Evolutionary conservation across 2,329 filamentous ascomycete species (phyloP).

Genomic region (Beauveria medogensis): DNA sequence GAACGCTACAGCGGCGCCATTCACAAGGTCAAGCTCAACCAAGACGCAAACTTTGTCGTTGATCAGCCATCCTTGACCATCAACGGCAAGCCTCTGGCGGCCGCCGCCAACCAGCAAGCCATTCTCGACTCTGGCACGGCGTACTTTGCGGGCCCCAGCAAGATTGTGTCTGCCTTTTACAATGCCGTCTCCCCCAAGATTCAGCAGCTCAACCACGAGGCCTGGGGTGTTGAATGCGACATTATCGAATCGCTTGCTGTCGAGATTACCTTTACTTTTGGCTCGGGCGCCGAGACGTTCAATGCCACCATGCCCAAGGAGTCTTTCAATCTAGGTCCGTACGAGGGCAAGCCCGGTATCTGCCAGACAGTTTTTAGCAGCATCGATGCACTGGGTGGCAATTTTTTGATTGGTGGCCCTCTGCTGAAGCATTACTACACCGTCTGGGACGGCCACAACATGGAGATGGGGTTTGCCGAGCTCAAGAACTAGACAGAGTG

Average conservation of each 20-base stretch:
- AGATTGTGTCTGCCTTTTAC: slow-evolving; percentile 22
- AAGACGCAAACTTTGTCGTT: slow-evolving; percentile 11
- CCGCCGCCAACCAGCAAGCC: slow-evolving; percentile 12
- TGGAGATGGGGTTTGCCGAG: slow-evolving; percentile 19
- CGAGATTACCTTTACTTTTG: slow-evolving; percentile 24
- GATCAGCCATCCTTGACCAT: slow-evolving; percentile 18
- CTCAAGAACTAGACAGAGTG: slow-evolving; percentile 10
- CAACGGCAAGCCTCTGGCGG: slow-evolving; percentile 15
- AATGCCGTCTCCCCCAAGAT: slow-evolving; percentile 23
- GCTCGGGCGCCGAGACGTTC: slow-evolving; percentile 14
- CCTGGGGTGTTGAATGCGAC: slow-evolving; percentile 27
- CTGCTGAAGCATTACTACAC: slow-evolving; percentile 29
- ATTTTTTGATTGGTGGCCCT: slow-evolving; percentile 26
- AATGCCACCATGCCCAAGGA: slow-evolving; percentile 23
- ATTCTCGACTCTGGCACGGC: slow-evolving; percentile 26
- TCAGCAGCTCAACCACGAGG: slow-evolving; percentile 22
- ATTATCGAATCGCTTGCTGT: slow-evolving; percentile 20
- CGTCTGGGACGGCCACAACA: slow-evolving; percentile 24
- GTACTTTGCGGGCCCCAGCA: slow-evolving; percentile 23
- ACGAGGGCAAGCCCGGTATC: slow-evolving; percentile 14
- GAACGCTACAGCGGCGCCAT: slow-evolving; percentile 22
- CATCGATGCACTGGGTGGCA: slow-evolving; percentile 11
- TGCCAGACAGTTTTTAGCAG: slow-evolving; percentile 25
- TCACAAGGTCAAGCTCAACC: slow-evolving; percentile 18
- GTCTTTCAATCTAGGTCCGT: slow-evolving; percentile 27